Evolutionary conservation across 2,329 filamentous ascomycete genomes (phyloP).

Genomic region (Pseudogymnoascus destructans): DNA sequence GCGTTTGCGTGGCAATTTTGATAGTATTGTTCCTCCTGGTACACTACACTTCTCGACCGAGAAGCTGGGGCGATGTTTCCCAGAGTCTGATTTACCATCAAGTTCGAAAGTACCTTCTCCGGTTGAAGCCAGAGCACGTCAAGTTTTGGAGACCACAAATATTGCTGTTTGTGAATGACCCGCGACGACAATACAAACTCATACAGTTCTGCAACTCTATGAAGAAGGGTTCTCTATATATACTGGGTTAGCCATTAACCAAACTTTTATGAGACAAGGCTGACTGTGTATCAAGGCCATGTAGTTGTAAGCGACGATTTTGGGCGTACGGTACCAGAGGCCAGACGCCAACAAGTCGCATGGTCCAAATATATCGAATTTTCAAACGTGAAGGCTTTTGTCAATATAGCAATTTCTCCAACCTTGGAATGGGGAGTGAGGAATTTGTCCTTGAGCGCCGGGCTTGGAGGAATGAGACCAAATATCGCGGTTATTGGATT

Average conservation of each 20-base stretch:
- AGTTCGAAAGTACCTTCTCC: conserved; percentile 73
- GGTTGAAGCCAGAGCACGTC: conserved; percentile 77
- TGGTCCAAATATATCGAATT: conserved; percentile 84
- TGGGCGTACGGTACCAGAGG: conserved; percentile 63
- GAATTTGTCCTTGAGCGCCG: conserved; percentile 69
- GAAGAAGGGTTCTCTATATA: conserved; percentile 73
- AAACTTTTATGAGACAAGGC: not conserved
- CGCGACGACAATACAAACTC: conserved; percentile 65
- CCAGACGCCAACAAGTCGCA: conserved; percentile 63
- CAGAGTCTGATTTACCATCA: conserved; percentile 83
- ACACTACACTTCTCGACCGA: conserved; percentile 73
- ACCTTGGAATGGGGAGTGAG: conserved; percentile 73
- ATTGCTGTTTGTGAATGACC: conserved; percentile 69
- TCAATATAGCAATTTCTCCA: conserved; percentile 74
- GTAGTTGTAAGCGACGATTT: conserved; percentile 82
- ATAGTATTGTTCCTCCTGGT: conserved; percentile 72
- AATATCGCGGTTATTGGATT: conserved; percentile 76
- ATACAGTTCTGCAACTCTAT: conserved; percentile 87
- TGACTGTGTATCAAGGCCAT: conserved; percentile 54
- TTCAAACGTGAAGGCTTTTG: conserved; percentile 77
- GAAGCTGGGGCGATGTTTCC: conserved; percentile 81
- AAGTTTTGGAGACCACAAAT: conserved; percentile 91
- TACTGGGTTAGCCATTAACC: conserved; percentile 1
- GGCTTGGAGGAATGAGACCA: conserved; percentile 75
- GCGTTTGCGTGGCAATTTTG: conserved; percentile 59